Evolutionary conservation across 768 basidiomycete genomes (phyloP).

Genomic region (Coprinopsis cinerea): DNA sequence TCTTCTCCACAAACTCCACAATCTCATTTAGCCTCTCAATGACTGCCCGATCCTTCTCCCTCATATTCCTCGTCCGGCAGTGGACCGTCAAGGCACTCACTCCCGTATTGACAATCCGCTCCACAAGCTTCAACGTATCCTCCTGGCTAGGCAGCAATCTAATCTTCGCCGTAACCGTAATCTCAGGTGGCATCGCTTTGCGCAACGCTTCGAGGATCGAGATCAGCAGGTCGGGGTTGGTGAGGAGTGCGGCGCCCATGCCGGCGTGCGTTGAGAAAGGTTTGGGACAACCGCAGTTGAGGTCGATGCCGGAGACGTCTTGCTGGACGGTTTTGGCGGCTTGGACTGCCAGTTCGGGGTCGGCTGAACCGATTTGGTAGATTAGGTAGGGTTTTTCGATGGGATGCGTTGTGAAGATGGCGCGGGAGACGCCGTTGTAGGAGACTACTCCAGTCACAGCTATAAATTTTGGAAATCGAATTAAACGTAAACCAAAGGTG

Average conservation of each 20-base stretch:
- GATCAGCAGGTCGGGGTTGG: conserved; percentile 87
- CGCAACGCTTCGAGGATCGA: conserved; percentile 80
- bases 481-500: background rate
- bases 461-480: conserved; percentile 21
- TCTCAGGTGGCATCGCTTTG: conserved; percentile 61
- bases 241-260: conserved; percentile 94
- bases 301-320: conserved; percentile 91
- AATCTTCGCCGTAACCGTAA: conserved; percentile 94
- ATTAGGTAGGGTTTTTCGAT: conserved; percentile 92
- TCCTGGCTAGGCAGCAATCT: conserved; percentile 80
- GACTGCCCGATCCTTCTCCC: conserved; percentile 72
- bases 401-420: conserved; percentile 91
- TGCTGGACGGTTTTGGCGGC: conserved; percentile 82
- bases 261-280: conserved; percentile 91
- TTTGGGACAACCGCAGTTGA: conserved; percentile 97
- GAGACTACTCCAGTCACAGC: conserved; percentile 83
- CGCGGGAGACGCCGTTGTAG: conserved; percentile 76
- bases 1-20: conserved; percentile 72
- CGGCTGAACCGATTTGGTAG: conserved; percentile 90
- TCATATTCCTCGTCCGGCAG: conserved; percentile 90
- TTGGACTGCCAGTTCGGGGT: conserved; percentile 86
- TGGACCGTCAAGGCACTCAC: conserved; percentile 89
- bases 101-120: conserved; percentile 81
- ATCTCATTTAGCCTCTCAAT: conserved; percentile 79
- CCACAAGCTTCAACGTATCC: conserved; percentile 86